These are phyloP conservation scores for Solanum medicagineum DNA, from an alignment of 257 asterid species.

Conservation along the genomic window DNA sequence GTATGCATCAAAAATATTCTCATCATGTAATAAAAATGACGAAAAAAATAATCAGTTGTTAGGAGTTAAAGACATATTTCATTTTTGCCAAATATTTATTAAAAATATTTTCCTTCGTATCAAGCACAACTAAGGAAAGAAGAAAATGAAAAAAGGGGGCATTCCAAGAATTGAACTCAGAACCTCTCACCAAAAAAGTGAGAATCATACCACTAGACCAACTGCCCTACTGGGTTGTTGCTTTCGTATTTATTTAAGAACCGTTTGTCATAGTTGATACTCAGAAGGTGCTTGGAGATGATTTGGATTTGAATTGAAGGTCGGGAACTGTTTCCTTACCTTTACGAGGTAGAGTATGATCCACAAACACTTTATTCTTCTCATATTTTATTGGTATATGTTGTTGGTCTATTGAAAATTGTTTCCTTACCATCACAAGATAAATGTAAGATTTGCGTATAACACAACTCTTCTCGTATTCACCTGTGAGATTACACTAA, in stretches of 20 bases:
- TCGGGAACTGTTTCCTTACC: neutral
- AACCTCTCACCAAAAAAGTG: slow-evolving; percentile 77
- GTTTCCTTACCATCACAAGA: too few relatives aligned
- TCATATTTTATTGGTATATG: too few relatives aligned
- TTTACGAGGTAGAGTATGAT: neutral
- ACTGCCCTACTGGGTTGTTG: slow-evolving; percentile 11
- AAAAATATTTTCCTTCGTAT: too few relatives aligned
- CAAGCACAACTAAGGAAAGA: neutral
- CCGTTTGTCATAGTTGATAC: too few relatives aligned
- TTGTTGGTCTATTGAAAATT: too few relatives aligned
- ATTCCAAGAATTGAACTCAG: slow-evolving; percentile 69
- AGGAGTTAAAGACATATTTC: neutral
- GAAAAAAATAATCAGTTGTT: too few relatives aligned
- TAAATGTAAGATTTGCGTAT: too few relatives aligned
- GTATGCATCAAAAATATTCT: neutral
- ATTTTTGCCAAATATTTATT: neutral
- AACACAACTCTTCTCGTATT: too few relatives aligned
- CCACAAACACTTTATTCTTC: neutral
- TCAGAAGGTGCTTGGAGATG: too few relatives aligned
- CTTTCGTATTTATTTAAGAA: too few relatives aligned
- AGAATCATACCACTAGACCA: slow-evolving; percentile 92
- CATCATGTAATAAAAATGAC: neutral
- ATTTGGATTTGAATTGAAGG: neutral
- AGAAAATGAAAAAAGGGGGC: slow-evolving; percentile 22
- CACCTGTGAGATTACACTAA: neutral